phyloP scores from a whole-genome alignment of 1,284 basidiomycete species.

The Ustilago hordei region DNA sequence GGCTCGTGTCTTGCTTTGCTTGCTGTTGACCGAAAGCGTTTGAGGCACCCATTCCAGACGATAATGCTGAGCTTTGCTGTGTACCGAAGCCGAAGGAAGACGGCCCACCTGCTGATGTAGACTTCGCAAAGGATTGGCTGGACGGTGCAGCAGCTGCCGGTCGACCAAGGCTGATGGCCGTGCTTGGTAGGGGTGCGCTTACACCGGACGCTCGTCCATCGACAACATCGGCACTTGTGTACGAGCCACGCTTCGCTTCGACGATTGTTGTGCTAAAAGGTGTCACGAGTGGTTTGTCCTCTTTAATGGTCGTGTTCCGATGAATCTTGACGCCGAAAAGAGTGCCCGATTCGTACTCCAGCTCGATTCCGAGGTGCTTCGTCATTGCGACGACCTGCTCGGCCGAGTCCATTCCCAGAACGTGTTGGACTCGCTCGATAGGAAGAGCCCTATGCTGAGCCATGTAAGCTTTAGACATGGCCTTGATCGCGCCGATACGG shows the following conservation, averaged over 20 bases:
- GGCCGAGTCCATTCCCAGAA: slow-evolving; percentile 54
- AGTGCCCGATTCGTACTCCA: slow-evolving; percentile 52
- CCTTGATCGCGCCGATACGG: slow-evolving; percentile 72
- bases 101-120: background rate
- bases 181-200: slow-evolving; percentile 11
- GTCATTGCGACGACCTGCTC: slow-evolving; percentile 62
- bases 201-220: slow-evolving; percentile 74
- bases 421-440: slow-evolving; percentile 36
- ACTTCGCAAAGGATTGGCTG: slow-evolving; percentile 4
- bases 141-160: background rate
- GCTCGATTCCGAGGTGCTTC: slow-evolving; percentile 69
- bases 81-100: slow-evolving; percentile 14
- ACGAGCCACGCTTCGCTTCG: slow-evolving; percentile 77
- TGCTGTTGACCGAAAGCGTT: slow-evolving; percentile 21
- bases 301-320: slow-evolving; percentile 74
- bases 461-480: slow-evolving; percentile 72
- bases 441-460: slow-evolving; percentile 66
- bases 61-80: background rate
- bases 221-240: slow-evolving; percentile 79
- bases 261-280: slow-evolving; percentile 76
- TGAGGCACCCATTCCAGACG: background rate
- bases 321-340: slow-evolving; percentile 31
- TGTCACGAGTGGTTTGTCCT: slow-evolving; percentile 55
- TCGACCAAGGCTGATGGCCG: background rate
- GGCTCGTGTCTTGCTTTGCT: slow-evolving; percentile 8